A percentile compares a stretch with the other conserved stretches of the same genome.
Conservation (phyloP, 2,329 filamentous ascomycete species). For the Trichoderma oligosporum region DNA sequence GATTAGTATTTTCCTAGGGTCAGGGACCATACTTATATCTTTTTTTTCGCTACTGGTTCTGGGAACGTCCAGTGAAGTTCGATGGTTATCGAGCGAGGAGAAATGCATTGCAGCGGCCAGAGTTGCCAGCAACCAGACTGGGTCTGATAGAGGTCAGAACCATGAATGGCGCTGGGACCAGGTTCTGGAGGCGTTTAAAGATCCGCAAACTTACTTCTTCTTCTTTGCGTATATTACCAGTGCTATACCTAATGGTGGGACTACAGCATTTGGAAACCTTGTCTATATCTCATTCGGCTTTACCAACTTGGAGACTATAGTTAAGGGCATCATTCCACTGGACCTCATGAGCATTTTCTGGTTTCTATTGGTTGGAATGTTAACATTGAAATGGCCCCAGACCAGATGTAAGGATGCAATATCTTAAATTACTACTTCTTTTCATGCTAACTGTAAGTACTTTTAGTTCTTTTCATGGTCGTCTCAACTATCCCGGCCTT, state of each 20-base stretch:
- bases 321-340: background rate
- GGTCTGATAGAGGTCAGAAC: background rate
- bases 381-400: background rate
- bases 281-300: background rate
- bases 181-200: background rate
- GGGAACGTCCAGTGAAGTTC: background rate
- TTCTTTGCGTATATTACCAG: background rate
- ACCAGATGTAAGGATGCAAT: background rate
- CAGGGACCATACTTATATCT: background rate
- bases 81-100: background rate
- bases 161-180: background rate
- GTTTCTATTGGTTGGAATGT: background rate
- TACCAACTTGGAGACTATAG: background rate
- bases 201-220: background rate
- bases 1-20: background rate
- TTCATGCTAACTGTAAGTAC: background rate
- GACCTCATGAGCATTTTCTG: background rate
- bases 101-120: background rate
- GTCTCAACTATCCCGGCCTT: background rate
- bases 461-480: background rate
- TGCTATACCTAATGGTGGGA: background rate
- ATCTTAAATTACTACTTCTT: background rate
- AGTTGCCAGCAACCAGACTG: background rate
- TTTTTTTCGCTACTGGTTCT: background rate
- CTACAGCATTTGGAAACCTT: background rate